phyloP scores from a whole-genome alignment of 805 yeast genomes.

The Scheffersomyces stipitis region DNA sequence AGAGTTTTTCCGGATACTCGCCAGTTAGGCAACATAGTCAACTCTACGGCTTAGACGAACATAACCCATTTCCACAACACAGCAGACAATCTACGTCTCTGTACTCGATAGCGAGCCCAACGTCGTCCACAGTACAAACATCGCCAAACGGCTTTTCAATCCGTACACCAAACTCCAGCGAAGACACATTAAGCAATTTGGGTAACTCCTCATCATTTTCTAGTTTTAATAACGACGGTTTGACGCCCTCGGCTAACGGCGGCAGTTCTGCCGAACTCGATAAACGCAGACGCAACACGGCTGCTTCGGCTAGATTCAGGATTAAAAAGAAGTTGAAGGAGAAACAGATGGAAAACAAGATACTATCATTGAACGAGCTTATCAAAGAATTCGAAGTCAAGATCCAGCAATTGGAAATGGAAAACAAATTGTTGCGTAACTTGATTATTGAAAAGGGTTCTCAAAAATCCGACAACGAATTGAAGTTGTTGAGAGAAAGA shows the following conservation, averaged over 20 bases:
- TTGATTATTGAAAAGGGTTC: constrained; percentile 52
- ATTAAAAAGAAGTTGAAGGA: constrained; percentile 61
- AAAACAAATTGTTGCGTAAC: constrained; percentile 56
- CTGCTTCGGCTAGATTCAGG: constrained; percentile 66
- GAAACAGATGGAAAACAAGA: constrained; percentile 54
- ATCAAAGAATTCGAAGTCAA: constrained; percentile 46
- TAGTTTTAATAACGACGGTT: not conserved
- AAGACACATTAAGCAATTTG: not conserved
- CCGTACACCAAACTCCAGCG: not conserved
- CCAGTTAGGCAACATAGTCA: constrained; percentile 15
- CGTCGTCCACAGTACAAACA: not conserved
- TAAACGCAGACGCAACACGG: constrained; percentile 59
- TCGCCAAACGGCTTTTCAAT: not conserved
- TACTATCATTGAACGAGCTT: constrained; percentile 42
- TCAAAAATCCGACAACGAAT: constrained; percentile 40
- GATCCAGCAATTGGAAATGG: constrained; percentile 58
- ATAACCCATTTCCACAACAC: not conserved
- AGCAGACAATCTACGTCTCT: not conserved
- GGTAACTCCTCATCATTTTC: not conserved
- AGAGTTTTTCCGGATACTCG: constrained; percentile 1
- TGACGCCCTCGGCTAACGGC: constrained; percentile 1
- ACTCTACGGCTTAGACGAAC: constrained; percentile 5
- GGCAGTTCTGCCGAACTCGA: constrained; percentile 32
- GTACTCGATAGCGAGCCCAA: not conserved
- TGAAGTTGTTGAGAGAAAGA: constrained; percentile 32